Conservation (phyloP, 139 green algal species). For the Nannochloris sp. region DNA sequence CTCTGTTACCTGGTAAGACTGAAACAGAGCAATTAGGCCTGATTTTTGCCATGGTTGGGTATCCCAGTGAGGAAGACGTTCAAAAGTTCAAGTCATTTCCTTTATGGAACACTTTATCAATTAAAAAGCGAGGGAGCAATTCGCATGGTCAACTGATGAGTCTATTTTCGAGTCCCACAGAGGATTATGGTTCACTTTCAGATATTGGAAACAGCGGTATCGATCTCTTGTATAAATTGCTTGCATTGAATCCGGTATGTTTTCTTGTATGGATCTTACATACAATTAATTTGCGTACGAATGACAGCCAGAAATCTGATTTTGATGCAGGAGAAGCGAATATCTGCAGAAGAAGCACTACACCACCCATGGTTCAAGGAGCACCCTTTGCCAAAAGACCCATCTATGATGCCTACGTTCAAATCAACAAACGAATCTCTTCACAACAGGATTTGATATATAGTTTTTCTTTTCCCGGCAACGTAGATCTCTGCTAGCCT, state of each 20-base stretch:
- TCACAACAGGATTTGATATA: background rate
- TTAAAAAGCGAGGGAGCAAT: slow-evolving; percentile 9
- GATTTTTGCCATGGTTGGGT: slow-evolving; percentile 68
- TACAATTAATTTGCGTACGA: background rate
- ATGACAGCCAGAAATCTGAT: slow-evolving; percentile 9
- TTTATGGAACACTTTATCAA: slow-evolving; percentile 27
- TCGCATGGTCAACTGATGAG: slow-evolving; percentile 21
- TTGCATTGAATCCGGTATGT: slow-evolving; percentile 39
- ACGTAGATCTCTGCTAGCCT: slow-evolving; percentile 5
- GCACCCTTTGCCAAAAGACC: slow-evolving; percentile 40
- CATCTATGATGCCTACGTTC: slow-evolving; percentile 50
- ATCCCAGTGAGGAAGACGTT: slow-evolving; percentile 69
- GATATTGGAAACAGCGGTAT: slow-evolving; percentile 46
- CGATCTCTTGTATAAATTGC: slow-evolving; percentile 43
- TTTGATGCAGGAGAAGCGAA: slow-evolving; percentile 16
- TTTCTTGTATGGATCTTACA: too few relatives aligned
- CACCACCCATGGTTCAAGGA: slow-evolving; percentile 45
- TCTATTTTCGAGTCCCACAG: slow-evolving; percentile 31
- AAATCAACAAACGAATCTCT: slow-evolving; percentile 17
- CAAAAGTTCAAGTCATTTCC: slow-evolving; percentile 45
- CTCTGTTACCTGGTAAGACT: slow-evolving; percentile 56
- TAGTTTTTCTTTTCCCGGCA: too few relatives aligned
- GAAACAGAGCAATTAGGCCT: slow-evolving; percentile 73
- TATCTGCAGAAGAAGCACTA: slow-evolving; percentile 43
- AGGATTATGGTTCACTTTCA: slow-evolving; percentile 20